Base-by-base conservation (phyloP, 202 grass and related monocot genomes). In the Alloteropsis angusta region DNA sequence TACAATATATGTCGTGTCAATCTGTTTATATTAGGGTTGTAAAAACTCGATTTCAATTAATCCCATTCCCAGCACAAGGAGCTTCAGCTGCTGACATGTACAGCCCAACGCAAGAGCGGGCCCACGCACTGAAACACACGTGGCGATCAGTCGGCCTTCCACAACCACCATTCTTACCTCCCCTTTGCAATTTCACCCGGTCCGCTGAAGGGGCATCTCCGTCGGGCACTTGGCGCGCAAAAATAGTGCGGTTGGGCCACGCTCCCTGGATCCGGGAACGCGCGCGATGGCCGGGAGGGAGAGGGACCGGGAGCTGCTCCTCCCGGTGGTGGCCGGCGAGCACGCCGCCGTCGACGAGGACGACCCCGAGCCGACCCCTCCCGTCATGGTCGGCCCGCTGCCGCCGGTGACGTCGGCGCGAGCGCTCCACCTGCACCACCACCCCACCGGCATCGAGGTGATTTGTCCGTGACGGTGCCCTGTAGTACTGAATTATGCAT, bases 231-330 rank as follows among this genome's bases (percentile, higher is more conserved):
- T 38, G 28, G 60, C 52, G 53, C 73, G 73, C 72, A 52, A 69
- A 60, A 69, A 37, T 32, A 69, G 53, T 61, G 44, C 64, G 44
- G 22, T 70, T 60, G 23, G 64, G 54, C 64, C 74, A 77, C 64
- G 73, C 34, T 46, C 53, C 12, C 49, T 13, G 48, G 25, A 57
- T 56, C 80, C 2, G 18, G n/a, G 56, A 44, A 13, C 12, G 36
- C n/a, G n/a, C 12, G 36, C 58, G 1, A 79, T 79, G 75, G 75
- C 67, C 45, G 84, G 50, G 11, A 75, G 54, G 25, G 78, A 86
- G 45, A 86, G 71, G 53, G 84, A 86, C 44, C 71, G 63, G 54
- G 84, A 86, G 84, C 71, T 76, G 44, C 71, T 81, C 5, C 65
- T 73, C 59, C 60, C 79, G 53, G 77, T 80, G 54, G 84, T 81